These are phyloP conservation scores for Pichia exigua DNA, from an alignment of 805 yeast species.

Conservation along the genomic window DNA sequence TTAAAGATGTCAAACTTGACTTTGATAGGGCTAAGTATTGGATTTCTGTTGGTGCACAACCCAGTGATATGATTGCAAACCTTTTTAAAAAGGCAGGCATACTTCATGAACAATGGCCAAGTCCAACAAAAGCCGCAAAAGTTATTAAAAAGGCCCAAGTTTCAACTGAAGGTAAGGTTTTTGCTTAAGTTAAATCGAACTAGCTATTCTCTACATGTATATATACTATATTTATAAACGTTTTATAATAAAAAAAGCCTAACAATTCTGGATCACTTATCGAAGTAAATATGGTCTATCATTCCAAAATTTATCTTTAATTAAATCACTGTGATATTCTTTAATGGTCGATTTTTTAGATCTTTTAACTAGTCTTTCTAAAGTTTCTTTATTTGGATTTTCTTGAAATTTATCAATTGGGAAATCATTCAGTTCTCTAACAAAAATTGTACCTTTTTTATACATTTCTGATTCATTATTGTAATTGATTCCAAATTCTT, in stretches of 20 bases:
- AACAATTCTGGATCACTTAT: not conserved
- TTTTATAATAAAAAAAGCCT: not conserved
- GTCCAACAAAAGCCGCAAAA: slow-evolving; percentile 30
- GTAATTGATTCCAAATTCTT: slow-evolving; percentile 75
- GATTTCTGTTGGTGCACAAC: slow-evolving; percentile 97
- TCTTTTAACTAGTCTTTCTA: slow-evolving; percentile 40
- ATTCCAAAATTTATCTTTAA: slow-evolving; percentile 58
- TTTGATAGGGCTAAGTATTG: slow-evolving; percentile 89
- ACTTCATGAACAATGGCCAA: slow-evolving; percentile 52
- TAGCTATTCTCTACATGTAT: slow-evolving; percentile 2
- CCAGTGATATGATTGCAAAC: slow-evolving; percentile 71
- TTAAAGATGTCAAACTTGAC: slow-evolving; percentile 76
- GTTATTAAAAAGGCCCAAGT: slow-evolving; percentile 16
- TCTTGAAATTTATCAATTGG: not conserved
- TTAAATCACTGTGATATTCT: slow-evolving; percentile 50
- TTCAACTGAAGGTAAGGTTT: slow-evolving; percentile 18
- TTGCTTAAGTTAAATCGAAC: slow-evolving; percentile 13
- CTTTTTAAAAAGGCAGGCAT: slow-evolving; percentile 74
- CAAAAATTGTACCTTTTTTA: slow-evolving; percentile 70
- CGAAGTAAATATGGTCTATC: slow-evolving; percentile 32
- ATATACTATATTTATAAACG: not conserved
- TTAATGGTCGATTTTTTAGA: slow-evolving; percentile 40
- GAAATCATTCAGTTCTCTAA: slow-evolving; percentile 36
- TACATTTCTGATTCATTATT: slow-evolving; percentile 84
- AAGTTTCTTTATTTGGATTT: slow-evolving; percentile 36